Conservation (phyloP, 441 rosid genomes). For the Erysimum pusillum region DNA sequence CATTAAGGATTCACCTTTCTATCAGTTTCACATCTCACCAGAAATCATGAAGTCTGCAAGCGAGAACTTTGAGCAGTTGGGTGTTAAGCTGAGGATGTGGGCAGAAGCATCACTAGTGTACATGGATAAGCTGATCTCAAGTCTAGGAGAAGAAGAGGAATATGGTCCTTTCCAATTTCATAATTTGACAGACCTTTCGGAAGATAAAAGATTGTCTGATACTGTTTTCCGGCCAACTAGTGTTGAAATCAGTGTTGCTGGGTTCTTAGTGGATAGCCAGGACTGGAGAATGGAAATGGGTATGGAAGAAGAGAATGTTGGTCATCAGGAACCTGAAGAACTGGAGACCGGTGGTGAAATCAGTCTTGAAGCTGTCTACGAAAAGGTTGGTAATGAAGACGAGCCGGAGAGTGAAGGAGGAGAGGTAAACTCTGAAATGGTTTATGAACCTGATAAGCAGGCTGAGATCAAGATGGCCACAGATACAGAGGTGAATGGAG, state of each 20-base stretch:
- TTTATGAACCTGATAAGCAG: slow-evolving; percentile 13
- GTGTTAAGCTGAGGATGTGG: slow-evolving; percentile 58
- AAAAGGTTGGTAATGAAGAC: slow-evolving; percentile 43
- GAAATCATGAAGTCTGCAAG: slow-evolving; percentile 49
- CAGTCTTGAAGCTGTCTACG: slow-evolving; percentile 38
- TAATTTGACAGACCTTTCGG: slow-evolving; percentile 64
- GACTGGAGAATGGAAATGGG: slow-evolving; percentile 40
- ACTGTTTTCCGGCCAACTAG: slow-evolving; percentile 41
- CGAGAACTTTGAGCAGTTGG: slow-evolving; percentile 50
- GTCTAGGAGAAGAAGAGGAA: slow-evolving; percentile 50
- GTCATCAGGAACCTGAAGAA: slow-evolving; percentile 28
- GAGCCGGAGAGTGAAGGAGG: slow-evolving; percentile 28
- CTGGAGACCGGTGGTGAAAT: slow-evolving; percentile 24
- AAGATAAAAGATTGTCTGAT: slow-evolving; percentile 49
- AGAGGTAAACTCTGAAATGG: slow-evolving; percentile 26
- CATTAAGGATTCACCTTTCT: slow-evolving; percentile 48
- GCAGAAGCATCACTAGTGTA: slow-evolving; percentile 50
- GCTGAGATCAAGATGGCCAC: slow-evolving; percentile 24
- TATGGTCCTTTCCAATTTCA: slow-evolving; percentile 53
- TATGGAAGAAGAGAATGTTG: slow-evolving; percentile 42
- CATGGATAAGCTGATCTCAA: slow-evolving; percentile 49
- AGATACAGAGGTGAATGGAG: slow-evolving; percentile 19
- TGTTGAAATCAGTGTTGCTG: slow-evolving; percentile 36
- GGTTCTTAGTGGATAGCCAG: slow-evolving; percentile 36
- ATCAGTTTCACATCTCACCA: slow-evolving; percentile 53